Evolutionary conservation across 2,329 filamentous ascomycete genomes (phyloP).

Genomic region (Biscogniauxia marginata): DNA sequence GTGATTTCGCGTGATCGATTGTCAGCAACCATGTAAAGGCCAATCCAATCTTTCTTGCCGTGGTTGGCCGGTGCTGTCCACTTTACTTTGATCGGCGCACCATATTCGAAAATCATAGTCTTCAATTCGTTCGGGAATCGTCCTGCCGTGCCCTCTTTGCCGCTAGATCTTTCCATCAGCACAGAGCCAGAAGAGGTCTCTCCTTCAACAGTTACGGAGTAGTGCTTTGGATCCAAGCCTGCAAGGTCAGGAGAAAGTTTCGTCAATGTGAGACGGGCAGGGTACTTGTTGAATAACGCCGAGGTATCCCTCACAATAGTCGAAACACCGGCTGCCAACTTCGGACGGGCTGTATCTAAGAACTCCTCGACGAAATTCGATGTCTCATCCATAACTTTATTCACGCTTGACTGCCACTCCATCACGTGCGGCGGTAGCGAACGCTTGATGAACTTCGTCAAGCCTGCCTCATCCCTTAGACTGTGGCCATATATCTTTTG

Average conservation of each 20-base stretch:
- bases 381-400: constrained; percentile 82
- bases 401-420: constrained; percentile 81
- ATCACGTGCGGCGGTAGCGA: constrained; percentile 81
- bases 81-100: constrained; percentile 81
- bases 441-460: constrained; percentile 87
- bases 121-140: constrained; percentile 69
- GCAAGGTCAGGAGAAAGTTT: constrained; percentile 76
- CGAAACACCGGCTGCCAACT: constrained; percentile 80
- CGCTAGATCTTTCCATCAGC: constrained; percentile 60
- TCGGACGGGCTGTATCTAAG: constrained; percentile 79
- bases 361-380: constrained; percentile 90
- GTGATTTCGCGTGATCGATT: constrained; percentile 84
- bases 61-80: constrained; percentile 90
- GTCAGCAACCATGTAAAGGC: constrained; percentile 93
- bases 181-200: constrained; percentile 52
- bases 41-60: constrained; percentile 90
- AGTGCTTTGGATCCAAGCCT: constrained; percentile 76
- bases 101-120: constrained; percentile 82
- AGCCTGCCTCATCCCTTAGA: constrained; percentile 80
- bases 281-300: constrained; percentile 84
- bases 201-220: constrained; percentile 73
- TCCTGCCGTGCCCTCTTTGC: constrained; percentile 70
- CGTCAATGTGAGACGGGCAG: constrained; percentile 80
- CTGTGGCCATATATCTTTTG: constrained; percentile 90
- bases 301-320: constrained; percentile 86